Evolutionary conservation across 257 asterid species (phyloP).

Genomic region (Datura wrightii): DNA sequence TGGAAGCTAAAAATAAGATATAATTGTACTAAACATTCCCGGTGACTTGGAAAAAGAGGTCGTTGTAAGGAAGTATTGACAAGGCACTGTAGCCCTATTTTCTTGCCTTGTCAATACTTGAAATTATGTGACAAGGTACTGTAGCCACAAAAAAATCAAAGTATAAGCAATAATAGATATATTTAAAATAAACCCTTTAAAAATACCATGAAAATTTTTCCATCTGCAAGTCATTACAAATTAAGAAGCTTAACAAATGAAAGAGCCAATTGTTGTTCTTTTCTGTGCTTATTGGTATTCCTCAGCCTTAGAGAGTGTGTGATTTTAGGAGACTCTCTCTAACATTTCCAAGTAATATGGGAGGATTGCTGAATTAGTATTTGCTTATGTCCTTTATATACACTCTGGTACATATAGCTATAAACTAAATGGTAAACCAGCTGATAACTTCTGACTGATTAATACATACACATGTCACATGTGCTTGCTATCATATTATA

Average conservation of each 20-base stretch:
- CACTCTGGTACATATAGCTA: neutral
- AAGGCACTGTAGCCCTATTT: neutral
- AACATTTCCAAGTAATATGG: neutral
- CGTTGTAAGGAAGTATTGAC: neutral
- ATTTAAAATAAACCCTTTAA: neutral
- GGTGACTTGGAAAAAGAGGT: neutral
- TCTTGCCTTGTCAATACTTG: too few relatives aligned
- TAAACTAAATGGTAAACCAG: neutral
- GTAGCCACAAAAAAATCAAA: neutral
- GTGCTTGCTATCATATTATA: neutral
- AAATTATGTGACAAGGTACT: neutral
- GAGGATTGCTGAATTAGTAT: neutral
- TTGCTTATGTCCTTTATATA: neutral
- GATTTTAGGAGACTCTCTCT: neutral
- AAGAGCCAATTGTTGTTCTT: neutral
- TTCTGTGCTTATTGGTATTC: neutral
- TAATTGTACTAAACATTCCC: neutral
- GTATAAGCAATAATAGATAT: neutral
- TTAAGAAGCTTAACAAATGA: neutral
- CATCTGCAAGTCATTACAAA: neutral
- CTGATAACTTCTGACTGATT: conserved; percentile 5
- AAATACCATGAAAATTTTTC: neutral
- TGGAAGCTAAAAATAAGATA: neutral
- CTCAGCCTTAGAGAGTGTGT: neutral
- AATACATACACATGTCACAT: neutral